These are phyloP conservation scores for Kwoniella shivajii DNA, from an alignment of 1,284 basidiomycete genomes.

Conservation along the genomic window DNA sequence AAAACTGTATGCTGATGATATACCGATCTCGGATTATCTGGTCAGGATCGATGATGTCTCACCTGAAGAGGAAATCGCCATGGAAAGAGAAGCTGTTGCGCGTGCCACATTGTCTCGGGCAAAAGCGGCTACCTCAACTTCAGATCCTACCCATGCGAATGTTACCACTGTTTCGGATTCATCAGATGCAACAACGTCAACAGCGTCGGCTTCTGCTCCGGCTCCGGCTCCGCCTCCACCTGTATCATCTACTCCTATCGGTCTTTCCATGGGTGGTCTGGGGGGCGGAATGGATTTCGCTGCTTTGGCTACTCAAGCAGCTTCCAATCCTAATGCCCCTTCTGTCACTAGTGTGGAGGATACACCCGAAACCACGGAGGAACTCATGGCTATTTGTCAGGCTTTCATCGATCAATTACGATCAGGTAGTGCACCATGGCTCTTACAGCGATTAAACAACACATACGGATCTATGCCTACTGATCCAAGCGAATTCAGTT, in stretches of 20 bases:
- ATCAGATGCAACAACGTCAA: background rate
- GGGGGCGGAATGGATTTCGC: constrained; percentile 14
- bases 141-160: background rate
- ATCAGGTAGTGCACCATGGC: constrained; percentile 84
- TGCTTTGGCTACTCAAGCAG: constrained; percentile 14
- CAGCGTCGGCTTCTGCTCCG: background rate
- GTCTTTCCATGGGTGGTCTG: background rate
- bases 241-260: background rate
- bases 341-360: constrained; percentile 16
- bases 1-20: no score
- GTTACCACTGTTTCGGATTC: constrained; percentile 1
- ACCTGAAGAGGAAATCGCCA: constrained; percentile 57
- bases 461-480: constrained; percentile 70
- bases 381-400: constrained; percentile 75
- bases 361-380: constrained; percentile 61
- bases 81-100: constrained; percentile 45
- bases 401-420: constrained; percentile 77
- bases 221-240: no score
- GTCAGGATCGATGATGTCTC: constrained; percentile 62
- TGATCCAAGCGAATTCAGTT: constrained; percentile 69
- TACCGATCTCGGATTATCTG: no score
- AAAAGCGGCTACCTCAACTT: background rate
- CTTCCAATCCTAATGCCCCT: background rate
- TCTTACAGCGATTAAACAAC: constrained; percentile 78
- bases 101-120: constrained; percentile 10